Evolutionary conservation across 495 filamentous ascomycete genomes (phyloP).

Genomic region (Penicillium alfredii): DNA sequence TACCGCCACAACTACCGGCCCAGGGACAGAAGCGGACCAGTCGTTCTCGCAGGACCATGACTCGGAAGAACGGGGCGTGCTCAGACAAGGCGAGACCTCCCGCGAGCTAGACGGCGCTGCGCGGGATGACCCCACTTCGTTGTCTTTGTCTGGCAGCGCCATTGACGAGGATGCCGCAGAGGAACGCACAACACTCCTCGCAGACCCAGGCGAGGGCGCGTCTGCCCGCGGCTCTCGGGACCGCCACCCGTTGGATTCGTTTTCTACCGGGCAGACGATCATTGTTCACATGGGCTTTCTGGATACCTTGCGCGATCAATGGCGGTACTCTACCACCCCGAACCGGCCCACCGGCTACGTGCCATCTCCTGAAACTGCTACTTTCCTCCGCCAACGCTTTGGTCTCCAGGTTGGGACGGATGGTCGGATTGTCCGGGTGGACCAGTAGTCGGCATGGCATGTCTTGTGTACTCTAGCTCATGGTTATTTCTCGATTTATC

Average conservation of each 20-base stretch:
- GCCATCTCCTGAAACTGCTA: conserved; percentile 37
- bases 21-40: conserved; percentile 1
- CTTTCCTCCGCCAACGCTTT: conserved; percentile 39
- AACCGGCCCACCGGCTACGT: conserved; percentile 24
- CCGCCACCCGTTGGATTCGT: conserved; percentile 49
- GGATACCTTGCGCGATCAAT: conserved; percentile 59
- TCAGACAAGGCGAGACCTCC: conserved; percentile 35
- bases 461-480: conserved; percentile 10
- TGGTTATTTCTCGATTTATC: conserved; percentile 2
- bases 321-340: conserved; percentile 33
- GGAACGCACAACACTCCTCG: conserved; percentile 43
- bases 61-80: conserved; percentile 73
- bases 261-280: conserved; percentile 62
- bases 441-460: conserved; percentile 13
- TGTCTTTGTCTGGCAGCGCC: too few relatives aligned
- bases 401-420: conserved; percentile 37
- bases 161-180: conserved; percentile 28
- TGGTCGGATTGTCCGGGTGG: conserved; percentile 34
- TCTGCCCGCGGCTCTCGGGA: conserved; percentile 25
- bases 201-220: conserved; percentile 33
- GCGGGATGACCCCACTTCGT: too few relatives aligned
- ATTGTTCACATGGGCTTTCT: conserved; percentile 65
- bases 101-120: conserved; percentile 19
- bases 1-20: conserved; percentile 1
- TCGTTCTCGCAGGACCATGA: conserved; percentile 57